These are phyloP conservation scores for Paramyrothecium sp. DNA, from an alignment of 2,329 filamentous ascomycete genomes.

Conservation along the genomic window DNA sequence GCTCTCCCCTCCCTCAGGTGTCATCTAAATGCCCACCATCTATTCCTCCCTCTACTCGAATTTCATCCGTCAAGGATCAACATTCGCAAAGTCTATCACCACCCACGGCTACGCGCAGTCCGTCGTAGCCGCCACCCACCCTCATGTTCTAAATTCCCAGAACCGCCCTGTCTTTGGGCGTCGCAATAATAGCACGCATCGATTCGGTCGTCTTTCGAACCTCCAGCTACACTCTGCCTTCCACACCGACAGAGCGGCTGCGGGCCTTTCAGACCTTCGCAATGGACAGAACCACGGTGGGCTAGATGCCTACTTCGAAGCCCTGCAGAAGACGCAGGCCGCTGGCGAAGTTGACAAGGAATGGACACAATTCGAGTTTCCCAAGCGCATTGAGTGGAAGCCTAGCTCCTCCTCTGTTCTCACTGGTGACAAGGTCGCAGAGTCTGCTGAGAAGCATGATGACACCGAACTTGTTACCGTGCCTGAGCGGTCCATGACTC, in stretches of 20 bases:
- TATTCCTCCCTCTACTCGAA: constrained; percentile 68
- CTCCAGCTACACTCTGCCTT: constrained; percentile 76
- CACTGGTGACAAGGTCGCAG: constrained; percentile 56
- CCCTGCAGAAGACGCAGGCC: constrained; percentile 76
- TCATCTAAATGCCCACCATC: constrained; percentile 86
- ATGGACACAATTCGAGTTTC: constrained; percentile 90
- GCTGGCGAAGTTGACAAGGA: constrained; percentile 68
- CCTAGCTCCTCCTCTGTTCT: constrained; percentile 54
- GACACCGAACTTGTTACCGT: constrained; percentile 33
- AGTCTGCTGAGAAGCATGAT: constrained; percentile 27
- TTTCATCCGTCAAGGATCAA: constrained; percentile 95
- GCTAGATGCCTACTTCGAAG: constrained; percentile 88
- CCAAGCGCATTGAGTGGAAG: constrained; percentile 88
- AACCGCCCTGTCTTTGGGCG: constrained; percentile 63
- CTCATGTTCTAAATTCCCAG: constrained; percentile 72
- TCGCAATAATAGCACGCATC: constrained; percentile 46
- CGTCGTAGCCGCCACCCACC: constrained; percentile 89
- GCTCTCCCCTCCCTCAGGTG: constrained; percentile 59
- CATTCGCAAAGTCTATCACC: constrained; percentile 82
- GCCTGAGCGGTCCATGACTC: constrained; percentile 35
- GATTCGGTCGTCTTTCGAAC: constrained; percentile 51
- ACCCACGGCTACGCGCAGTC: constrained; percentile 98
- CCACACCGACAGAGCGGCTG: constrained; percentile 55
- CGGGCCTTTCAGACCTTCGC: constrained; percentile 55
- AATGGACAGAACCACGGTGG: constrained; percentile 58